Conservation (phyloP, 192 early-diverging fungal genomes). For the Funneliformis geosporum region DNA sequence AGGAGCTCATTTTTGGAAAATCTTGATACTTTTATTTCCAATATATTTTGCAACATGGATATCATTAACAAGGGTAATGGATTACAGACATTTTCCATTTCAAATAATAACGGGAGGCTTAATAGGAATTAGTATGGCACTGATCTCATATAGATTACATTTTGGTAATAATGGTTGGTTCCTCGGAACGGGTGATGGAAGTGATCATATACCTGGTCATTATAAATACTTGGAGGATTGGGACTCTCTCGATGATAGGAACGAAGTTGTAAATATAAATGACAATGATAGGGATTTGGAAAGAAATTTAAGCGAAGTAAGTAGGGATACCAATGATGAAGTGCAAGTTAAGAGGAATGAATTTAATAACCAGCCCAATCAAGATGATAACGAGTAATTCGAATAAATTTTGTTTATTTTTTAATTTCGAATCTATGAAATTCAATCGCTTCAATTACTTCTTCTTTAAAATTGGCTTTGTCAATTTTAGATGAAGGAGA, state of each 20-base stretch:
- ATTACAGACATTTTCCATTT: slow-evolving; percentile 34
- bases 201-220: slow-evolving; percentile 23
- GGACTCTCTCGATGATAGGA: not conserved
- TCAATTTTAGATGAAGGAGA: slow-evolving; percentile 4
- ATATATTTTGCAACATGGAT: slow-evolving; percentile 32
- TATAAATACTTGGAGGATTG: slow-evolving; percentile 24
- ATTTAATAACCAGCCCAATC: not conserved
- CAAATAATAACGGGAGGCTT: slow-evolving; percentile 31
- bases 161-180: slow-evolving; percentile 28
- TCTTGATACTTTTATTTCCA: slow-evolving; percentile 20
- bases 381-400: too few species aligned
- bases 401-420: not conserved
- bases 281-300: not conserved
- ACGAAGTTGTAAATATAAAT: not conserved
- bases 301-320: not conserved
- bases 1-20: slow-evolving; percentile 30
- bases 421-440: not conserved
- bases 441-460: slow-evolving; percentile 1
- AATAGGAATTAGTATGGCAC: slow-evolving; percentile 23
- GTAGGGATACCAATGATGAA: not conserved
- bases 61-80: slow-evolving; percentile 22
- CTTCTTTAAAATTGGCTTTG: not conserved
- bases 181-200: slow-evolving; percentile 13
- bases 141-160: slow-evolving; percentile 28
- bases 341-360: not conserved